Base-by-base conservation (phyloP, 345 rosid genomes). In the Linum trigynum region DNA sequence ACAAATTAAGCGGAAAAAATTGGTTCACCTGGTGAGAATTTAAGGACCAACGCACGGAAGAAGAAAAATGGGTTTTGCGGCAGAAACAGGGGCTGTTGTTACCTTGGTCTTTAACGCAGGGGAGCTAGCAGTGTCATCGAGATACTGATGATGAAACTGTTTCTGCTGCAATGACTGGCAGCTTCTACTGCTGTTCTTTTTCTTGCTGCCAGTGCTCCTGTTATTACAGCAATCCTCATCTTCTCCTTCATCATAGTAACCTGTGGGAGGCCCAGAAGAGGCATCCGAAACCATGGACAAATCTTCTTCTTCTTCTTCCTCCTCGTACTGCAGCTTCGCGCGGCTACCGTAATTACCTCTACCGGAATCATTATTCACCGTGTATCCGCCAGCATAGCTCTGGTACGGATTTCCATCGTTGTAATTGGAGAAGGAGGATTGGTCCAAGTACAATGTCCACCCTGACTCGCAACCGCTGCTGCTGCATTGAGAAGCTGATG, bases 261-360 rank as follows among this genome's bases (percentile, higher is more conserved):
- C 32, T 23, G 81, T 79, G 2, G 87, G 86, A 41, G 86, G 94
- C 0, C 86, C 90, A 50, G 97, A 91, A 62, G 96, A 91, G 37
- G 97, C 97, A 80, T 91, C 96, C 4, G 98, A 91, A 66, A 91
- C 81, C 96, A 86, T 91, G 32, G 98, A 89, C 43, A 84, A 76
- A 66, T 86, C 86, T 39, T 80, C 87, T 10, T 81, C 83, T 43
- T 81, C 81, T 42, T 59, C 76, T n/a, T 58, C 69, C 43, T 38
- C 74, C 9, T 37, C 64, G 9, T 8, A 23, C 32, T 23, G 32
- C 45, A 41, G 5, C 45, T 41, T 4, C 45, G 5, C 9, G 45
- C 5, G 5, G 45, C 9, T 41, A 1, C 45, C 9, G 45, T 41
- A 23, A 23, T 41, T 41, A 0, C 50, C 60, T 40, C 38, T 70